A percentile compares a stretch with the other conserved stretches of the same genome.
Evolutionary conservation across 352 stramenopile genomes (phyloP).

Genomic region (Stramenopiles sp.): DNA sequence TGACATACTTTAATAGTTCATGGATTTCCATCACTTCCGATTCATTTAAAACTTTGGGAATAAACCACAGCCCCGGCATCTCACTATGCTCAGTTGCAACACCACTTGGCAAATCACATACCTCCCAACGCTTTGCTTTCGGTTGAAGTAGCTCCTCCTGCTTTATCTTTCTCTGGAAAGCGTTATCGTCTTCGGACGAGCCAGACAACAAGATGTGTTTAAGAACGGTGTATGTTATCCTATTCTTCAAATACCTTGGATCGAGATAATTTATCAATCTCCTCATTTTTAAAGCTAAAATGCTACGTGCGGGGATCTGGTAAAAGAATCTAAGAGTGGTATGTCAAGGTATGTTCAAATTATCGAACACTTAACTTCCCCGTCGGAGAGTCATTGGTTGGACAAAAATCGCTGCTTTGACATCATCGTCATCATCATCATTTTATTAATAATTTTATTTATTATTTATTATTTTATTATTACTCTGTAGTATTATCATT

Average conservation of each 20-base stretch:
- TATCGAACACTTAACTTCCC: too few species aligned
- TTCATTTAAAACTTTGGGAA: background rate
- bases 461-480: too few species aligned
- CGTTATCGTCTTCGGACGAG: background rate
- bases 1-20: background rate
- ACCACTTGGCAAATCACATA: background rate
- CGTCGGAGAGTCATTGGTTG: too few species aligned
- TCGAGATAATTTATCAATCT: background rate
- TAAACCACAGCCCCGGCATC: background rate
- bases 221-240: background rate
- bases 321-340: too few species aligned
- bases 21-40: background rate
- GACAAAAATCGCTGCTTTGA: too few species aligned
- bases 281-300: too few species aligned
- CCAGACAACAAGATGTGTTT: background rate
- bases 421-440: too few species aligned
- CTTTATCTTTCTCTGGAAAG: background rate
- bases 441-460: too few species aligned
- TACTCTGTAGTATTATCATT: too few species aligned
- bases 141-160: background rate
- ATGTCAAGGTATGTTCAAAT: too few species aligned
- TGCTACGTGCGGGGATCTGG: too few species aligned
- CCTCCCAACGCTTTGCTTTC: background rate
- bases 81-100: background rate
- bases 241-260: background rate